Base-by-base conservation (phyloP, 2,329 filamentous ascomycete species). In the Herpotrichia juniperi region DNA sequence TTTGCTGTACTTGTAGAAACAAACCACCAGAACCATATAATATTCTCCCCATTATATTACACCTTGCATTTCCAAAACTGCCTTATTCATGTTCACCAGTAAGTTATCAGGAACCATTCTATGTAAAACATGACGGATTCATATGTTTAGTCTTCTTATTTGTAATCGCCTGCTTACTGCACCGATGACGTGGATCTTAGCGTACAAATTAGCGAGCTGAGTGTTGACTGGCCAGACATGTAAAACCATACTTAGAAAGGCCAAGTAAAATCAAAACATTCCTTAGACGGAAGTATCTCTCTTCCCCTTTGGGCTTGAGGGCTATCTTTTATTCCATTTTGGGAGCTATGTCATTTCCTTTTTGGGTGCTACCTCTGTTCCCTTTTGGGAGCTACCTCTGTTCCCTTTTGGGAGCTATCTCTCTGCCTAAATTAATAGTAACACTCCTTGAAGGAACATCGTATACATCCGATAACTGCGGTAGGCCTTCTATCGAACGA, bases 241-340 rank as follows among this genome's bases (percentile, higher is more conserved):
- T 16, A 16, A 16, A 8, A 9, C 34, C 8, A 37, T 9, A 37
- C 28, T 31, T 31, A n/a, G 28, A 31, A 31, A 31, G 28, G 28
- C 9, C n/a, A 31, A 31, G 28, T 31, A 31, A 31, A 31, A n/a
- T 31, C 28, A 7, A 12, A 12, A 22, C 35, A 26, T 16, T 44
- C 42, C 42, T 25, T 19, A 31, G 31, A 5, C 19, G 42, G 42
- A 45, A 45, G 30, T 22, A 34, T 34, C 28, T 45, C 37, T 40
- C 19, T 40, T 14, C 21, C 37, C 10, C 4, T 24, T 24, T 40
- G 21, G 37, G 37, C 22, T 10, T 11, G 22, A 40, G 34, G n/a
- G 34, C 34, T 9, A 37, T 16, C 16, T 21, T 39, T 17, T 21
- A 4, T 19, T 19, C 6, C 34, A 6, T 22, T 19, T 19, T 39